Evolutionary conservation across 768 basidiomycete genomes (phyloP).

Genomic region (Tulasnella sp.): DNA sequence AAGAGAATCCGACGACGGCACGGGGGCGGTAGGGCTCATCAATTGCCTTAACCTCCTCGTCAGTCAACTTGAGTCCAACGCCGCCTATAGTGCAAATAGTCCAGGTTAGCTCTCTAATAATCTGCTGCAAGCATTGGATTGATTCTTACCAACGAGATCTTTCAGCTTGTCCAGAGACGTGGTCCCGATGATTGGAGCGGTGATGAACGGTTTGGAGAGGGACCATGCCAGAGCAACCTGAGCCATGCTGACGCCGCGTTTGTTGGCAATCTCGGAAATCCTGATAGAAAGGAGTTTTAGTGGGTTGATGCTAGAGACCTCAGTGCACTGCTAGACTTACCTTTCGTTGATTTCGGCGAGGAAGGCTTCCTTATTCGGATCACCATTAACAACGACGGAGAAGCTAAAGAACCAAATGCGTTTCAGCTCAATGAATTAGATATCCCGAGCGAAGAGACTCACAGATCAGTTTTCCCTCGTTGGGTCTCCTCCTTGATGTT

Average conservation of each 20-base stretch:
- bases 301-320: background rate
- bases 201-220: slow-evolving; percentile 17
- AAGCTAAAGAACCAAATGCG: background rate
- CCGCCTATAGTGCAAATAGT: background rate
- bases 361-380: background rate
- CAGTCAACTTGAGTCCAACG: slow-evolving; percentile 31
- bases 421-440: background rate
- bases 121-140: background rate
- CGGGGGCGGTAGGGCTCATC: slow-evolving; percentile 36
- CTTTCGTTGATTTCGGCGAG: slow-evolving; percentile 13
- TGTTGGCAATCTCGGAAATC: slow-evolving; percentile 35
- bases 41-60: slow-evolving; percentile 38
- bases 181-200: slow-evolving; percentile 21
- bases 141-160: slow-evolving; percentile 47
- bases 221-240: slow-evolving; percentile 35
- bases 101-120: background rate
- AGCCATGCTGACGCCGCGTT: slow-evolving; percentile 35
- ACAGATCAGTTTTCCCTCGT: slow-evolving; percentile 12
- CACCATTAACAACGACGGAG: slow-evolving; percentile 27
- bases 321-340: background rate
- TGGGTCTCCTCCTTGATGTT: slow-evolving; percentile 13
- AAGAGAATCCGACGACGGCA: slow-evolving; percentile 31
- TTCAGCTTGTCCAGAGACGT: slow-evolving; percentile 29
- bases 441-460: background rate
- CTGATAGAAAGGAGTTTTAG: background rate